A percentile compares a stretch with the other conserved stretches of the same genome.
Conservation (phyloP, 805 yeast species). For the Candida orba region DNA sequence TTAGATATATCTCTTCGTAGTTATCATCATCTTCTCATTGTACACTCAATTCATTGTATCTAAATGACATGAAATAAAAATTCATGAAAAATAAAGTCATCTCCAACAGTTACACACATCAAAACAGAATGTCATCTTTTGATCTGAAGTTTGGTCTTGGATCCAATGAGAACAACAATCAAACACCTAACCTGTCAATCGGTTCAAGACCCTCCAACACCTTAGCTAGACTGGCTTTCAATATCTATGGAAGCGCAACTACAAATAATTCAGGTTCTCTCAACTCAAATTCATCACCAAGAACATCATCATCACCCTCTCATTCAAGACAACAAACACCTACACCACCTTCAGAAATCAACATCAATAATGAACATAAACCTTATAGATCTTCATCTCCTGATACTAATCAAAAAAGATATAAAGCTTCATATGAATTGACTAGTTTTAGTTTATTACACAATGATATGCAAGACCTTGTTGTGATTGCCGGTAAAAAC, state of each 20-base stretch:
- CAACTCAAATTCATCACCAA: conserved; percentile 5
- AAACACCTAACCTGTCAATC: not conserved
- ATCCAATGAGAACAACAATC: too few relatives aligned
- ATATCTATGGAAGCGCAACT: conserved; percentile 36
- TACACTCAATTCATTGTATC: too few relatives aligned
- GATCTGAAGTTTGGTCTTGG: too few relatives aligned
- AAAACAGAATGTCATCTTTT: too few relatives aligned
- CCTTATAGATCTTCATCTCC: not conserved
- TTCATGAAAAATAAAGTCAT: too few relatives aligned
- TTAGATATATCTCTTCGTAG: too few relatives aligned
- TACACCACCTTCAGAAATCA: conserved; percentile 1
- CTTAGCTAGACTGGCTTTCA: conserved; percentile 51
- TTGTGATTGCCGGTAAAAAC: conserved; percentile 38
- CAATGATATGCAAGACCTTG: conserved; percentile 14
- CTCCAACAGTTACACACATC: too few relatives aligned
- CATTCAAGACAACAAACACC: conserved; percentile 5
- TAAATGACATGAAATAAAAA: too few relatives aligned
- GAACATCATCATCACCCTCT: conserved; percentile 3
- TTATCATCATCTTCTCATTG: too few relatives aligned
- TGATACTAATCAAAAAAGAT: conserved; percentile 17
- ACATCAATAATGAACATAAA: not conserved
- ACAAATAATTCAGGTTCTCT: conserved; percentile 9
- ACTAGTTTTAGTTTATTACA: conserved; percentile 17
- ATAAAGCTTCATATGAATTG: conserved; percentile 27
- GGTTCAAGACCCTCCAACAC: conserved; percentile 21